A percentile compares a stretch with the other conserved stretches of the same genome.
phyloP scores from a whole-genome alignment of 257 asterid species.

The Cordia subcordata region DNA sequence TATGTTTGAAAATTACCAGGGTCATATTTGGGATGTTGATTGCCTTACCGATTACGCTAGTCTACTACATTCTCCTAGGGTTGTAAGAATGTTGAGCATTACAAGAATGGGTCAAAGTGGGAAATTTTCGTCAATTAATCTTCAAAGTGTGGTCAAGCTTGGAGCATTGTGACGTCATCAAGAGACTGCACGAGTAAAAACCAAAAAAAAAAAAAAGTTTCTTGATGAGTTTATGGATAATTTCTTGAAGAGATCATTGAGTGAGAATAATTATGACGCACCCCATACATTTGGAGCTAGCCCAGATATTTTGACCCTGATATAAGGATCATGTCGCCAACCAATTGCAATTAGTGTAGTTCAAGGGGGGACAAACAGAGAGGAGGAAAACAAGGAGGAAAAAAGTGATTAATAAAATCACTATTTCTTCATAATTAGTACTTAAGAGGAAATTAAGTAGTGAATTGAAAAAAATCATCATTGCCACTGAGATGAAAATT shows the following conservation, averaged over 20 bases:
- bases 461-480: slow-evolving; percentile 8
- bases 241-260: slow-evolving; percentile 1
- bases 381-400: slow-evolving; percentile 28
- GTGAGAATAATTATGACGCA: slow-evolving; percentile 1
- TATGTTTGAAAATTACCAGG: slow-evolving; percentile 20
- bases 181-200: neutral
- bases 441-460: slow-evolving; percentile 20
- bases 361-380: slow-evolving; percentile 30
- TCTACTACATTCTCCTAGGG: slow-evolving; percentile 55
- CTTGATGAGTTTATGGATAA: neutral
- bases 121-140: neutral
- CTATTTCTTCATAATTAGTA: slow-evolving; percentile 24
- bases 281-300: slow-evolving; percentile 12
- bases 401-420: slow-evolving; percentile 10
- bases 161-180: neutral
- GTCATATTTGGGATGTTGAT: slow-evolving; percentile 62
- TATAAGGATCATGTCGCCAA: slow-evolving; percentile 24
- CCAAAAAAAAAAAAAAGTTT: no score
- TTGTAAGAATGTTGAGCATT: slow-evolving; percentile 16
- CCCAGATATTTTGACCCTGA: slow-evolving; percentile 18
- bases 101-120: neutral
- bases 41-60: slow-evolving; percentile 58
- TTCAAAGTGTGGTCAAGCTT: neutral
- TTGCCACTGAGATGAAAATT: slow-evolving; percentile 9
- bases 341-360: slow-evolving; percentile 18